A percentile compares a stretch with the other conserved stretches of the same genome.
Conservation (phyloP, 2,329 filamentous ascomycete species). For the Teratosphaeria epicoccoides region DNA sequence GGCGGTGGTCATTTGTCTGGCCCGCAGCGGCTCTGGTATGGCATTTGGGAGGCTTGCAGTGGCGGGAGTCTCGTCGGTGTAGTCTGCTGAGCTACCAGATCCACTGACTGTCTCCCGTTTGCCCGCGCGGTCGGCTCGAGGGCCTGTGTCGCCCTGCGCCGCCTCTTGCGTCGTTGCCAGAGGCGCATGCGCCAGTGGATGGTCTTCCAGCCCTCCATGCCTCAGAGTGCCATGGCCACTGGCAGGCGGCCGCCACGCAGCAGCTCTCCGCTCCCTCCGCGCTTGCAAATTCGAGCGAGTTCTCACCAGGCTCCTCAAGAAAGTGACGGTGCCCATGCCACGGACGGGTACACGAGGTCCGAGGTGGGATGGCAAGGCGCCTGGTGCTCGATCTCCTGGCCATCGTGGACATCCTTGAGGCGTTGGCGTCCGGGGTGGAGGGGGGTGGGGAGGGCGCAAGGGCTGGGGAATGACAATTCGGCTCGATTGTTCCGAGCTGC, state of each 20-base stretch:
- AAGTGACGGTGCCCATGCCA: background rate
- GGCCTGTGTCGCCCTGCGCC: background rate
- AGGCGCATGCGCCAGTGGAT: constrained; percentile 16
- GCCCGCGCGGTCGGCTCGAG: background rate
- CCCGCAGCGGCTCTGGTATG: background rate
- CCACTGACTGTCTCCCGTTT: background rate
- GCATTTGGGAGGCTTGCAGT: background rate
- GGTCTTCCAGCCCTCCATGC: constrained; percentile 11
- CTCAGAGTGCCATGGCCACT: constrained; percentile 21
- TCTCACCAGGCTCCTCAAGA: background rate
- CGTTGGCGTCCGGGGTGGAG: constrained; percentile 17
- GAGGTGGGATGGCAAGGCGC: background rate
- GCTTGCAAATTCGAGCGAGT: background rate
- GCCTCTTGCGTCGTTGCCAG: background rate
- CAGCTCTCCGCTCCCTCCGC: background rate
- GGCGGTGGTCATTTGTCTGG: background rate
- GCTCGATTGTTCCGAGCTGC: background rate
- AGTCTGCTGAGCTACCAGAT: background rate
- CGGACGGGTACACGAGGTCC: background rate
- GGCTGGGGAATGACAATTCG: constrained; percentile 1
- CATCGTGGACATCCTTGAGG: constrained; percentile 21
- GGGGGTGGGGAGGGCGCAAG: constrained; percentile 12
- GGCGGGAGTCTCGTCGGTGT: background rate
- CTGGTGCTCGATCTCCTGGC: constrained; percentile 9
- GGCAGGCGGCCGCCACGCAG: constrained; percentile 21